Conservation (phyloP, 2,329 filamentous ascomycete species). For the Aquanectria penicillioides region DNA sequence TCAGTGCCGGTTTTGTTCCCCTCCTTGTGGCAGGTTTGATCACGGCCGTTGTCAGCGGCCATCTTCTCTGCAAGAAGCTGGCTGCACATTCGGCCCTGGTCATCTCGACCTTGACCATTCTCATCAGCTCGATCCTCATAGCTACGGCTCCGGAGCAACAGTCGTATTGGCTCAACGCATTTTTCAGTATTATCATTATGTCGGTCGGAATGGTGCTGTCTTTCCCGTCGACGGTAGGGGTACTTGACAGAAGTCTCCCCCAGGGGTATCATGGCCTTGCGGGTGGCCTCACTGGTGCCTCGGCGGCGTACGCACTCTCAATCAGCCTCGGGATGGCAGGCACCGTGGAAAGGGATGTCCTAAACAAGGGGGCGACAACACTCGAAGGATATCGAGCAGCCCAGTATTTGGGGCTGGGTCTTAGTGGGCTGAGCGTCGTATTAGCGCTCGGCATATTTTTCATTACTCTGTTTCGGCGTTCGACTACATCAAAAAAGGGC, state of each 20-base stretch:
- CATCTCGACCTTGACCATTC: constrained; percentile 28
- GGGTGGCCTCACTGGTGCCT: constrained; percentile 29
- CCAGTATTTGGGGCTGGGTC: constrained; percentile 38
- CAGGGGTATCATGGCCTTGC: constrained; percentile 38
- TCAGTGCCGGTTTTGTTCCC: constrained; percentile 36
- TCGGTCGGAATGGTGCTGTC: constrained; percentile 37
- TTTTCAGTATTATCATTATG: constrained; percentile 40
- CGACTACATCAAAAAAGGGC: constrained; percentile 22
- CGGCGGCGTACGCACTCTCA: constrained; percentile 33
- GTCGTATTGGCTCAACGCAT: constrained; percentile 38
- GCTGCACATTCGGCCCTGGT: constrained; percentile 31
- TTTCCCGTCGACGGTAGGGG: constrained; percentile 31
- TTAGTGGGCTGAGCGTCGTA: constrained; percentile 34
- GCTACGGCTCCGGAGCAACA: constrained; percentile 34
- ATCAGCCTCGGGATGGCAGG: constrained; percentile 40
- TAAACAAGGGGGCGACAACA: constrained; percentile 15
- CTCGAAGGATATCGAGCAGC: constrained; percentile 35
- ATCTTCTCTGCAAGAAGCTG: constrained; percentile 28
- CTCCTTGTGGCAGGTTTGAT: constrained; percentile 31
- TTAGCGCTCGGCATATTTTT: constrained; percentile 32
- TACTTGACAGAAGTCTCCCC: constrained; percentile 33
- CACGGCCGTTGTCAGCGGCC: constrained; percentile 29
- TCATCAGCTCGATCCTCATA: constrained; percentile 37
- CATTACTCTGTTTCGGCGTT: constrained; percentile 29
- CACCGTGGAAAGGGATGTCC: constrained; percentile 31